A percentile compares a stretch with the other conserved stretches of the same genome.
Conservation (phyloP, 306 rosid genomes). For the Argentina anserina region DNA sequence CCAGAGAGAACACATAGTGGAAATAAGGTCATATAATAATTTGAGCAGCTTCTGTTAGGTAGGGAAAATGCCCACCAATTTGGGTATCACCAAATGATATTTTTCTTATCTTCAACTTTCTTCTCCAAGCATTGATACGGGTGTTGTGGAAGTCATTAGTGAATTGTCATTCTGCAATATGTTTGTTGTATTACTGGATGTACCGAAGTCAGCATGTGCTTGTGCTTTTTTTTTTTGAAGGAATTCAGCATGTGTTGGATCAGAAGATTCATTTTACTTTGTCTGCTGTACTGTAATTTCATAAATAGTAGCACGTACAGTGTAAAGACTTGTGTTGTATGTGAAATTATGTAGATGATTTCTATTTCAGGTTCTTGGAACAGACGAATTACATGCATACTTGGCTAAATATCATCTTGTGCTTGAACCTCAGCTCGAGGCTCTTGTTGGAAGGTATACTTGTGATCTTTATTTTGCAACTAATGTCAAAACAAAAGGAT, state of each 20-base stretch:
- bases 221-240: too few relatives aligned
- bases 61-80: too few relatives aligned
- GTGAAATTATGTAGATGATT: background rate
- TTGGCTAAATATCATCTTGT: conserved; percentile 42
- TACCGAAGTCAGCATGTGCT: background rate
- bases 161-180: background rate
- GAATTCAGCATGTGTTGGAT: background rate
- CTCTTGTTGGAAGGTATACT: conserved; percentile 47
- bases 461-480: background rate
- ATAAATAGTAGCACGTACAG: background rate
- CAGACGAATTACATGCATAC: conserved; percentile 43
- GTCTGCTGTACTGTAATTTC: background rate
- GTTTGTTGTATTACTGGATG: background rate
- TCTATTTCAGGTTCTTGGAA: conserved; percentile 45
- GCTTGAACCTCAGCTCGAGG: conserved; percentile 51
- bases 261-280: background rate
- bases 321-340: background rate
- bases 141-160: background rate
- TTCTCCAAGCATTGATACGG: background rate
- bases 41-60: background rate
- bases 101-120: background rate
- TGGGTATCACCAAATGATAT: too few relatives aligned
- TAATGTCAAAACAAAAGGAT: background rate
- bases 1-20: background rate
- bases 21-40: background rate